Conservation (phyloP, 768 basidiomycete genomes). For the Boletus reticuloceps region DNA sequence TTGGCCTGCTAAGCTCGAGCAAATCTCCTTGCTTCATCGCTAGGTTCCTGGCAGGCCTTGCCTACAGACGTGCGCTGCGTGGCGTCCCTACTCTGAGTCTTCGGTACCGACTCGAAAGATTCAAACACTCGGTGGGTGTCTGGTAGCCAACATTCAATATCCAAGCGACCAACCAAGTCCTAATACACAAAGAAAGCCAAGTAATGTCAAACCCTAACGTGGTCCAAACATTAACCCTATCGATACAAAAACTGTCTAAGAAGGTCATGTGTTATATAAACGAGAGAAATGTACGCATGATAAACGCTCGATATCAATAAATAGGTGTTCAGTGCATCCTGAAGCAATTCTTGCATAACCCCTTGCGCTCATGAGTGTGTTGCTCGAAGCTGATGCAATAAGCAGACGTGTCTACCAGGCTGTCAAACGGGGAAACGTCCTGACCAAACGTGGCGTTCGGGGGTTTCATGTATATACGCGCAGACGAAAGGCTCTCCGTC, state of each 20-base stretch:
- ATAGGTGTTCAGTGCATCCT: conserved; percentile 41
- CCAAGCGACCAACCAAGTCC: no score
- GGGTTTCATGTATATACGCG: conserved; percentile 27
- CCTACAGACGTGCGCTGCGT: no score
- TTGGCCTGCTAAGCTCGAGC: no score
- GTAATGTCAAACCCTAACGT: no score
- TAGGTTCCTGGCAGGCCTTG: no score
- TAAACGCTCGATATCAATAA: not conserved
- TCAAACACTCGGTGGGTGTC: no score
- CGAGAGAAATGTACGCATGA: not conserved
- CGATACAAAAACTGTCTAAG: not conserved
- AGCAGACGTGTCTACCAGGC: conserved; percentile 46
- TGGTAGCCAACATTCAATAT: no score
- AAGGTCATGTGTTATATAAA: not conserved
- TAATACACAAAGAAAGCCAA: no score
- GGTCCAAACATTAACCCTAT: no score
- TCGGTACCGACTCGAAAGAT: no score
- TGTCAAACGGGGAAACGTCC: conserved; percentile 66
- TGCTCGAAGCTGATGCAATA: conserved; percentile 59
- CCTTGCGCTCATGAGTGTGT: conserved; percentile 63
- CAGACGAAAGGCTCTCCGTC: conserved; percentile 12
- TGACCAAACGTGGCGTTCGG: conserved; percentile 33
- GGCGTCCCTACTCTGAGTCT: no score
- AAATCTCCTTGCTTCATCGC: no score
- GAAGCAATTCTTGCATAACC: conserved; percentile 67